These are phyloP conservation scores for Withania somnifera DNA, from an alignment of 305 asterid genomes.

Conservation along the genomic window DNA sequence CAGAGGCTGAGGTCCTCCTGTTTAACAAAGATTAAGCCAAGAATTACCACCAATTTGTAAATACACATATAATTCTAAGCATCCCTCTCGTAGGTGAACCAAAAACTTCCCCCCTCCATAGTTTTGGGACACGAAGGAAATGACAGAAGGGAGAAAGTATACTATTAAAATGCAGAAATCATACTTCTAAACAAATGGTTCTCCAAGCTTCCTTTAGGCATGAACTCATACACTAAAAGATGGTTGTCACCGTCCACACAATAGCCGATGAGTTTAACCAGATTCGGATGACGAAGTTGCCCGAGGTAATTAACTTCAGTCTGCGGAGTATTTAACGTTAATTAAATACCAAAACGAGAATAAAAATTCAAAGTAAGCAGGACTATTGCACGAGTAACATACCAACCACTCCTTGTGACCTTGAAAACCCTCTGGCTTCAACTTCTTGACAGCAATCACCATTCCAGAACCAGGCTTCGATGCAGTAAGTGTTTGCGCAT, in stretches of 20 bases:
- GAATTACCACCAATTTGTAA: background rate
- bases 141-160: background rate
- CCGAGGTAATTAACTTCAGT: conserved; percentile 91
- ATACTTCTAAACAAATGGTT: conserved; percentile 87
- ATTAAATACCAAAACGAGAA: conserved; percentile 8
- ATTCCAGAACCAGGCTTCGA: conserved; percentile 80
- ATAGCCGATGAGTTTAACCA: conserved; percentile 90
- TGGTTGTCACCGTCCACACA: conserved; percentile 85
- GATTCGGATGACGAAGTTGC: conserved; percentile 81
- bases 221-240: conserved; percentile 84
- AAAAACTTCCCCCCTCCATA: background rate
- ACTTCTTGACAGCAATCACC: conserved; percentile 91
- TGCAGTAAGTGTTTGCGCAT: conserved; percentile 55
- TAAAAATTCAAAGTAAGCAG: background rate
- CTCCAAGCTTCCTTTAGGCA: conserved; percentile 97
- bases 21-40: conserved; percentile 4
- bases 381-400: background rate
- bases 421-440: conserved; percentile 92
- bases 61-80: background rate
- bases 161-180: background rate
- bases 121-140: background rate
- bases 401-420: conserved; percentile 99
- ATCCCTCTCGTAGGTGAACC: background rate
- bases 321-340: conserved; percentile 30
- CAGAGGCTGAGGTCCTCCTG: conserved; percentile 87